Percentiles rank a stretch among this genome's conserved stretches.
Evolutionary conservation across 2,329 filamentous ascomycete genomes (phyloP).

Genomic region (Proliferodiscus dingleyae): DNA sequence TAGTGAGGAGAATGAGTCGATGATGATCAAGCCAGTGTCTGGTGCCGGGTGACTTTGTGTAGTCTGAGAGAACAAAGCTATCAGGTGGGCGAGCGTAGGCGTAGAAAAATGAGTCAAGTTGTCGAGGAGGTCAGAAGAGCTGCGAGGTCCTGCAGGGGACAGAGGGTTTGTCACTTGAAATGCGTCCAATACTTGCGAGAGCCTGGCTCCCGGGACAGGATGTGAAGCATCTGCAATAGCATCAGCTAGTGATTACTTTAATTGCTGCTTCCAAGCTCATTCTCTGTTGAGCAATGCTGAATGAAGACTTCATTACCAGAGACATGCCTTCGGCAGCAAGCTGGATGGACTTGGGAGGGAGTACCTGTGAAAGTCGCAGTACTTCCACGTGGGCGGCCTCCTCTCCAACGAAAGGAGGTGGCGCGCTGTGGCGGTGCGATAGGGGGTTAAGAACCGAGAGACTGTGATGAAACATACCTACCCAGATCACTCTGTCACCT

Average conservation of each 20-base stretch:
- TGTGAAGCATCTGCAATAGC: constrained; percentile 28
- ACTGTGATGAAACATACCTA: constrained; percentile 50
- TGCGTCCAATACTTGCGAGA: constrained; percentile 40
- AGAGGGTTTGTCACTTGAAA: constrained; percentile 6
- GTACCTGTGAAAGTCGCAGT: neutral
- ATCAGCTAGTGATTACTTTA: constrained; percentile 3
- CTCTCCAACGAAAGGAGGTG: neutral
- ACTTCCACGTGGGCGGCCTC: neutral
- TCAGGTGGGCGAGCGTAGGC: constrained; percentile 56
- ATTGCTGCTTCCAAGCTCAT: neutral
- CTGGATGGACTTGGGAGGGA: too few relatives aligned
- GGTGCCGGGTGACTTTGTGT: constrained; percentile 56
- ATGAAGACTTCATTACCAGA: too few relatives aligned
- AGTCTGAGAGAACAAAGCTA: constrained; percentile 70
- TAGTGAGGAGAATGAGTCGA: constrained; percentile 74
- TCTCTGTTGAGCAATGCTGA: too few relatives aligned
- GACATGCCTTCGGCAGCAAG: too few relatives aligned
- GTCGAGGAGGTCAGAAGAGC: constrained; percentile 30
- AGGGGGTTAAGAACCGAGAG: neutral
- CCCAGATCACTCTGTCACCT: constrained; percentile 68
- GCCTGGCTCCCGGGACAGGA: constrained; percentile 41
- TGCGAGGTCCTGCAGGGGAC: constrained; percentile 8
- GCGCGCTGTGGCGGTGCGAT: neutral
- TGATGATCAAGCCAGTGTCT: constrained; percentile 62
- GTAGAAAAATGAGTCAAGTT: constrained; percentile 62